A percentile compares a stretch with the other conserved stretches of the same genome.
Evolutionary conservation across 2,329 filamentous ascomycete genomes (phyloP).

Genomic region (Fusarium tuaranense): DNA sequence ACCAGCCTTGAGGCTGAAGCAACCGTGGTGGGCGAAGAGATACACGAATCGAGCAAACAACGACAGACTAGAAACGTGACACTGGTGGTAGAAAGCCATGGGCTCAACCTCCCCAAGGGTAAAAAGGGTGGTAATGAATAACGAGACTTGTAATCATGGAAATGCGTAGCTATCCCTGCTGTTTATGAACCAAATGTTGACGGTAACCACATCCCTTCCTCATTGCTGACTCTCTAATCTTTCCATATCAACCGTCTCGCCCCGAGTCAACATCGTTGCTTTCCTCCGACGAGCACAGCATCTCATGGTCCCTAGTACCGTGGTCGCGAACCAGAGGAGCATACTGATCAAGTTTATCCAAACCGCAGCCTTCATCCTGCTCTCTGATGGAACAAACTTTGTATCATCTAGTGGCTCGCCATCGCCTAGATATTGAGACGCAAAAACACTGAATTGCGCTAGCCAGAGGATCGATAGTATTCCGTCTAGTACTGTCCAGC

Average conservation of each 20-base stretch:
- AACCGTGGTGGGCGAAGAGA: background rate
- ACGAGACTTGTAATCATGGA: background rate
- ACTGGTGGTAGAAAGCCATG: background rate
- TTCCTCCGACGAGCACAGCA: background rate
- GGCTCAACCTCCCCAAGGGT: background rate
- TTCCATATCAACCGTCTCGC: background rate
- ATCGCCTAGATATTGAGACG: background rate
- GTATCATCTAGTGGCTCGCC: background rate
- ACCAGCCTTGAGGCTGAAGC: too few species aligned
- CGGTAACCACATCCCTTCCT: background rate
- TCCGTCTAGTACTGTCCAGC: background rate
- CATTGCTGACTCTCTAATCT: background rate
- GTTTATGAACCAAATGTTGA: background rate
- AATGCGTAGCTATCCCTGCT: background rate
- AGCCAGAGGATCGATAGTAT: constrained; percentile 1
- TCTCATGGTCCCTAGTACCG: background rate
- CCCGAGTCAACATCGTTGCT: background rate
- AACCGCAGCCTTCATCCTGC: constrained; percentile 8
- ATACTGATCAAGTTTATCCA: constrained; percentile 9
- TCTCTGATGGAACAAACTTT: background rate
- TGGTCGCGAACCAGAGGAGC: constrained; percentile 10
- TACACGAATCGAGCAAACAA: background rate
- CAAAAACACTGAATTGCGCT: constrained; percentile 6
- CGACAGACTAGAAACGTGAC: background rate
- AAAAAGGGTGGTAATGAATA: background rate